Conservation (phyloP, 768 basidiomycete genomes). For the Tricholoma saponaceum region DNA sequence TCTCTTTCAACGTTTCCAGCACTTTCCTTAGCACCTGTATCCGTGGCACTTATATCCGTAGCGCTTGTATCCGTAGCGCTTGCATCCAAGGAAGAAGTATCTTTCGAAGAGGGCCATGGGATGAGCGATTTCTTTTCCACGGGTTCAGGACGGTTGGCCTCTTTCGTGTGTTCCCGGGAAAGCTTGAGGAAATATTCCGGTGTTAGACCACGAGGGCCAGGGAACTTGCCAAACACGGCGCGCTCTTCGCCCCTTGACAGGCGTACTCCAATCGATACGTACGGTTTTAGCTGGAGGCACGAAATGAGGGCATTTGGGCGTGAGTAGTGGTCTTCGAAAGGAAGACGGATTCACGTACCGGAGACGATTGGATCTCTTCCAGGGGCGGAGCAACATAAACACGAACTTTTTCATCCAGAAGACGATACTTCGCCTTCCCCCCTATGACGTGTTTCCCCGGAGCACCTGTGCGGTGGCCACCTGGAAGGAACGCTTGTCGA, state of each 20-base stretch:
- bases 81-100: background rate
- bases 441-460: conserved; percentile 80
- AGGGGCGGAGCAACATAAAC: conserved; percentile 80
- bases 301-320: background rate
- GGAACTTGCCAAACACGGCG: conserved; percentile 36
- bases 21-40: background rate
- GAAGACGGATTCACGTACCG: conserved; percentile 37
- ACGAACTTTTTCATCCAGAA: conserved; percentile 80
- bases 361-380: conserved; percentile 52
- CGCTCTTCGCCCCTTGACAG: conserved; percentile 32
- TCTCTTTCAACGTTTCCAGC: background rate
- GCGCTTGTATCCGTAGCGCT: background rate
- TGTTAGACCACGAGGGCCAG: conserved; percentile 35
- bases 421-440: conserved; percentile 76
- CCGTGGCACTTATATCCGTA: background rate
- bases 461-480: conserved; percentile 83
- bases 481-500: conserved; percentile 77
- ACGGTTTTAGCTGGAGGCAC: conserved; percentile 57
- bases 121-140: background rate
- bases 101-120: background rate
- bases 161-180: conserved; percentile 22
- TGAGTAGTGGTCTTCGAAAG: background rate
- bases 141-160: background rate
- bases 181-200: conserved; percentile 40
- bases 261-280: conserved; percentile 48